phyloP scores from a whole-genome alignment of 2,329 filamentous ascomycete species.

The Aschersonia sp. region DNA sequence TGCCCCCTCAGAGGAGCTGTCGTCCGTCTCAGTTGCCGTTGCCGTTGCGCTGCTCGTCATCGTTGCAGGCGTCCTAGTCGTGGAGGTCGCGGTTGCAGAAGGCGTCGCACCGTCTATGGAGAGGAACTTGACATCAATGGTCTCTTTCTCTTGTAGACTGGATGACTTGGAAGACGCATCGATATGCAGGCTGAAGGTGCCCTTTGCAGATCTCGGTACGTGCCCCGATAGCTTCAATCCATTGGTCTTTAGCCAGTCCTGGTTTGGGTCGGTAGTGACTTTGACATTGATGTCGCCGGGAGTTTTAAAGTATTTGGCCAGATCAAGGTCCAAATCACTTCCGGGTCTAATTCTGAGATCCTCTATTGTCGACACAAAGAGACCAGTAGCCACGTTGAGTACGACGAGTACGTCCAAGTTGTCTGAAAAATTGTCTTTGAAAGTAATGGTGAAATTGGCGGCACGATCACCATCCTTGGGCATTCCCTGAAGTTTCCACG shows the following conservation, averaged over 20 bases:
- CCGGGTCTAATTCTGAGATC: slow-evolving; percentile 25
- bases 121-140: slow-evolving; percentile 21
- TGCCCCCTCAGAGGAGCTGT: slow-evolving; percentile 4
- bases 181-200: slow-evolving; percentile 17
- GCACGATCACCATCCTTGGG: slow-evolving; percentile 44
- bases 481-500: slow-evolving; percentile 49
- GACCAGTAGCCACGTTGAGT: slow-evolving; percentile 18
- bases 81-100: slow-evolving; percentile 8
- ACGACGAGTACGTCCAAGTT: slow-evolving; percentile 38
- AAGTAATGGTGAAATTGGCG: slow-evolving; percentile 47
- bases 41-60: slow-evolving; percentile 8
- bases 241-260: slow-evolving; percentile 29
- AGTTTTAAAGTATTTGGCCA: slow-evolving; percentile 25
- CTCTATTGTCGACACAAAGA: slow-evolving; percentile 26
- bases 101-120: slow-evolving; percentile 11
- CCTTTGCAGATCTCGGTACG: slow-evolving; percentile 19
- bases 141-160: slow-evolving; percentile 20
- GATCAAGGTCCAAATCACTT: slow-evolving; percentile 24
- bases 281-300: slow-evolving; percentile 22
- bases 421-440: slow-evolving; percentile 45
- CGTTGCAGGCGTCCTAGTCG: slow-evolving; percentile 6
- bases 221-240: slow-evolving; percentile 24
- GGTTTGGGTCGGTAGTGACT: slow-evolving; percentile 18
- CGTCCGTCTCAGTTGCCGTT: slow-evolving; percentile 10
- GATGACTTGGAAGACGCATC: slow-evolving; percentile 18